These are phyloP conservation scores for Heliocybe sulcata DNA, from an alignment of 1,284 basidiomycete genomes.

Conservation along the genomic window DNA sequence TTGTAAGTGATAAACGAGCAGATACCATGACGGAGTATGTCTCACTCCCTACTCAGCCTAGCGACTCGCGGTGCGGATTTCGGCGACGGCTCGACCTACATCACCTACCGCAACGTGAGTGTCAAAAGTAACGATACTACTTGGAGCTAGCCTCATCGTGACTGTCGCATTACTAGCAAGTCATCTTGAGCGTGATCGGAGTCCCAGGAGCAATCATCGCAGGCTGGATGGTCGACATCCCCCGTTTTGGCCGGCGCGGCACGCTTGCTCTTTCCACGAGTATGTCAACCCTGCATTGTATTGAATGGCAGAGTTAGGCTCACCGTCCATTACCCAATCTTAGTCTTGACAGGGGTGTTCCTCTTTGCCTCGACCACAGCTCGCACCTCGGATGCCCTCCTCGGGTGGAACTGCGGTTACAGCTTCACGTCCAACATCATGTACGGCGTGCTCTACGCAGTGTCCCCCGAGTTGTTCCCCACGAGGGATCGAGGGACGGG, in stretches of 20 bases:
- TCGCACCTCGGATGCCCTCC: conserved; percentile 49
- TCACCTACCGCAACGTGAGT: conserved; percentile 62
- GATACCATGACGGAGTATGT: conserved; percentile 1
- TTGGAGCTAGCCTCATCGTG: neutral
- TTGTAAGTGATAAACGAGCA: conserved; percentile 40
- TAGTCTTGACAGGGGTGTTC: conserved; percentile 61
- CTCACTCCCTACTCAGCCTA: conserved; percentile 30
- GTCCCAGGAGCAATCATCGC: conserved; percentile 60
- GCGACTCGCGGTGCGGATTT: conserved; percentile 53
- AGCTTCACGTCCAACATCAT: conserved; percentile 59
- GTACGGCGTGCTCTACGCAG: conserved; percentile 68
- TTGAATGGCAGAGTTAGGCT: neutral
- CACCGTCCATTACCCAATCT: conserved; percentile 7
- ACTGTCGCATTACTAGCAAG: conserved; percentile 34
- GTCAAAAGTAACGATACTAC: neutral
- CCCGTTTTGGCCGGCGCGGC: conserved; percentile 52
- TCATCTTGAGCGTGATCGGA: conserved; percentile 61
- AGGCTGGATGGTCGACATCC: conserved; percentile 54
- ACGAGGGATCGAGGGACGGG: conserved; percentile 69
- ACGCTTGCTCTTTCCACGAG: conserved; percentile 54
- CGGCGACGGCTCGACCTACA: conserved; percentile 54
- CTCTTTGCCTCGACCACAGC: conserved; percentile 65
- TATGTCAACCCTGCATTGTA: conserved; percentile 14
- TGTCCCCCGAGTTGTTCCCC: conserved; percentile 65
- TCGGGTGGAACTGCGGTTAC: conserved; percentile 72